These are phyloP conservation scores for Epichloe amarillans DNA, from an alignment of 2,329 filamentous ascomycete genomes.

Conservation along the genomic window DNA sequence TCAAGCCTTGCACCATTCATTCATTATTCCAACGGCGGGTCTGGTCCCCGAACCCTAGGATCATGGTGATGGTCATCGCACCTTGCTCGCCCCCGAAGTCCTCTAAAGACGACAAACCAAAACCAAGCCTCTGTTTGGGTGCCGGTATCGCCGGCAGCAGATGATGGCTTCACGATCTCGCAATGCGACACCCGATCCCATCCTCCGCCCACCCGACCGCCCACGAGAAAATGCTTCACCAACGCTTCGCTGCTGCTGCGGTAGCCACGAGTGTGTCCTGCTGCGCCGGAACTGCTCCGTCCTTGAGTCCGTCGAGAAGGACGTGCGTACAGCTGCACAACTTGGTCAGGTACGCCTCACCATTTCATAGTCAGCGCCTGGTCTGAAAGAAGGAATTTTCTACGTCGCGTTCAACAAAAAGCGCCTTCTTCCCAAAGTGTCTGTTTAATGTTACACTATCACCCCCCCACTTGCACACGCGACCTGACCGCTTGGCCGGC, in stretches of 20 bases:
- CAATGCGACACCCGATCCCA: constrained; percentile 6
- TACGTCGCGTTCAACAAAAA: background rate
- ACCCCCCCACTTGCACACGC: background rate
- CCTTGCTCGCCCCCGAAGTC: background rate
- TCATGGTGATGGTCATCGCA: constrained; percentile 5
- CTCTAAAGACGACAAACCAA: constrained; percentile 1
- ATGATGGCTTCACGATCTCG: constrained; percentile 5
- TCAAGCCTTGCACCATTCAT: background rate
- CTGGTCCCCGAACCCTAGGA: constrained; percentile 1
- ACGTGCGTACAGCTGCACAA: constrained; percentile 74
- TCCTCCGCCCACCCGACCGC: constrained; percentile 11
- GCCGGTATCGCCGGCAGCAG: constrained; percentile 5
- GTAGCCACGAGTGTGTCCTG: constrained; percentile 63
- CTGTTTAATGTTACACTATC: background rate
- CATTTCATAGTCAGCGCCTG: background rate
- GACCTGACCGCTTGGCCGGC: background rate
- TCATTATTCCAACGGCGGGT: background rate
- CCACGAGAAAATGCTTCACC: constrained; percentile 15
- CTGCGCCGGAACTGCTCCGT: constrained; percentile 68
- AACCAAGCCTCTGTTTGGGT: background rate
- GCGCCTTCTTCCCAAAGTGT: background rate
- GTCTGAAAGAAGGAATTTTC: background rate
- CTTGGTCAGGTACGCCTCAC: constrained; percentile 72
- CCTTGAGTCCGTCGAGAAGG: constrained; percentile 70
- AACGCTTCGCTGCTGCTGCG: constrained; percentile 67